Conservation (phyloP, 352 stramenopile species). For the Thraustotheca clavata region DNA sequence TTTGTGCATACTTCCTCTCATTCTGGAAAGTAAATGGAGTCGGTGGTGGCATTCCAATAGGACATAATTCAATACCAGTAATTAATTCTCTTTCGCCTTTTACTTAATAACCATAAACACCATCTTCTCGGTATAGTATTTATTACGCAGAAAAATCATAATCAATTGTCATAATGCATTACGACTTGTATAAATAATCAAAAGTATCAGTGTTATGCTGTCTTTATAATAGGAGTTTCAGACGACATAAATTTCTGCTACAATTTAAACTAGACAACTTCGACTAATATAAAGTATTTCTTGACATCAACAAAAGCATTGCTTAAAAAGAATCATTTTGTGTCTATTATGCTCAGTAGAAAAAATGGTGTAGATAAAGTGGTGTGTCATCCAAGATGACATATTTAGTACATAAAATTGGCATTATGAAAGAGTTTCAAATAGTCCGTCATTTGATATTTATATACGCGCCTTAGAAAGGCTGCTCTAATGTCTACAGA, state of each 20-base stretch:
- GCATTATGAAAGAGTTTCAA: neutral
- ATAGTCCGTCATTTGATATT: neutral
- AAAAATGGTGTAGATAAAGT: too few relatives aligned
- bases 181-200: too few relatives aligned
- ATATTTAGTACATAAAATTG: neutral
- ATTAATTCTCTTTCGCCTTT: neutral
- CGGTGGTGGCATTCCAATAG: neutral
- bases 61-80: neutral
- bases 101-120: neutral
- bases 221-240: too few relatives aligned
- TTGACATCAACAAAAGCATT: too few relatives aligned
- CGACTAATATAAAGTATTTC: too few relatives aligned
- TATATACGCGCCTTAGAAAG: neutral
- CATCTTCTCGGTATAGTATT: neutral
- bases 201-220: too few relatives aligned
- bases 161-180: too few relatives aligned
- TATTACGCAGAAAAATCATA: neutral
- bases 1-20: neutral
- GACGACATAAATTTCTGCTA: too few relatives aligned
- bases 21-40: neutral
- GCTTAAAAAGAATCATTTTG: too few relatives aligned
- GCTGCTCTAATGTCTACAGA: neutral
- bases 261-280: too few relatives aligned
- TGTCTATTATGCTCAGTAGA: too few relatives aligned
- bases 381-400: too few relatives aligned